Evolutionary conservation across 164 flowering plant genomes (phyloP), one percentile per base, ranked within the genome.

Genomic region (Protea cynaroides): DNA sequence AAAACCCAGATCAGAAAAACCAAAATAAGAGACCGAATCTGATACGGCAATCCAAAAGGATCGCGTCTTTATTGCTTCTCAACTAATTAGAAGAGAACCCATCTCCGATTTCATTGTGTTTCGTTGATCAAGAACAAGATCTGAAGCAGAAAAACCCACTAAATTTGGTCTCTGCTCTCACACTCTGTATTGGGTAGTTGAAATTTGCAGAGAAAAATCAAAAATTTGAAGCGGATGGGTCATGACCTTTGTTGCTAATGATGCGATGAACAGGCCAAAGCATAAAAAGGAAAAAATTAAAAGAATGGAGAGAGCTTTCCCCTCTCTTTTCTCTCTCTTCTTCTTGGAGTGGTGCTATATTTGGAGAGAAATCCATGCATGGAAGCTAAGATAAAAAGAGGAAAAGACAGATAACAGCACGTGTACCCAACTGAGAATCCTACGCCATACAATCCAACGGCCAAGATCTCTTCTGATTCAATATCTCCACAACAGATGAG

Each of bases 361-460:
- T 68, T 75, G 88, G 91, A 80, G 87, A 89, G 88, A 86, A 83
- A 81, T 80, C 89, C 90, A 89, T 89, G 92, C 92, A 89, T 73
- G 86, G 80, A 84, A 82, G 84, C 86, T 82, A 84, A 78, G 85
- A 81, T 80, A 56, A 71, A 65, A 69, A 69, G 71, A 69, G 65
- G 67, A 63, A 76, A 74, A 56, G 59, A 75, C 70, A 75, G 74
- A 62, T 61, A 68, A 74, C 59, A 77, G 84, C 83, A 84, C 86
- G 85, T 85, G 90, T 84, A 81, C 76, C 80, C 81, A 78, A 74
- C 69, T 71, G 76, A 82, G 83, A 62, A 80, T 75, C 65, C 75
- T 79, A 74, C 81, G 83, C 82, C 77, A 74, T 49, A 61, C 37
- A 43, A 78, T 81, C 82, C 70, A 70, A 83, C 66, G 86, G 83